Conservation (phyloP, 371 early-diverging fungal species). For the Actinomortierella ambigua region DNA sequence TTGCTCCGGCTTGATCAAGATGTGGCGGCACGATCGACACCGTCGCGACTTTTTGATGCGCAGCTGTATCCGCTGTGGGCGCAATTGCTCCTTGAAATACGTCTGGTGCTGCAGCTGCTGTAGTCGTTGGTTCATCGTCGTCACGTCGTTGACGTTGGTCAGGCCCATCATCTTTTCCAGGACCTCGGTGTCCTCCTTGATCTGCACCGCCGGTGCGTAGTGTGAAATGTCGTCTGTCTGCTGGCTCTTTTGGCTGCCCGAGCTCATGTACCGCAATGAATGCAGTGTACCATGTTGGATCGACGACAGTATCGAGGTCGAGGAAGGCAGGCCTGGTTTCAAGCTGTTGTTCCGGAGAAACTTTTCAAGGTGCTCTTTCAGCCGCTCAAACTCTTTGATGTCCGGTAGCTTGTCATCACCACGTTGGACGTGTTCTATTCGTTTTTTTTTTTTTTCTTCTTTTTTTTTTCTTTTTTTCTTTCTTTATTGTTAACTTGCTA, state of each 20-base stretch:
- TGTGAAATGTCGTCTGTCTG: constrained; percentile 55
- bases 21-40: constrained; percentile 86
- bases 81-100: constrained; percentile 57
- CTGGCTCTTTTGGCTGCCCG: constrained; percentile 25
- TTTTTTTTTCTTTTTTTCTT: constrained; percentile 1
- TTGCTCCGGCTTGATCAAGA: constrained; percentile 90
- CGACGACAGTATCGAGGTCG: constrained; percentile 28
- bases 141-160: constrained; percentile 57
- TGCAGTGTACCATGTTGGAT: constrained; percentile 36
- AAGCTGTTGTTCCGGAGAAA: constrained; percentile 49
- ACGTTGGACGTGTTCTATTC: constrained; percentile 76
- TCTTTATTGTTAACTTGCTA: no score
- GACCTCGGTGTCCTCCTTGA: constrained; percentile 52
- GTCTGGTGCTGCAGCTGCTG: constrained; percentile 75
- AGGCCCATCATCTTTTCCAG: constrained; percentile 55
- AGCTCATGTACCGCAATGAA: constrained; percentile 28
- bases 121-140: constrained; percentile 71
- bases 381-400: constrained; percentile 81
- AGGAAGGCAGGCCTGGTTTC: constrained; percentile 35
- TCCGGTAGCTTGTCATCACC: constrained; percentile 73
- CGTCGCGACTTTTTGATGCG: constrained; percentile 86
- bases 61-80: constrained; percentile 87
- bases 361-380: constrained; percentile 84
- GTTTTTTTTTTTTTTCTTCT: constrained; percentile 1
- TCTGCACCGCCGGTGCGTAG: constrained; percentile 55